Conservation (phyloP, 192 early-diverging fungal species). For the Pilaira anomala region DNA sequence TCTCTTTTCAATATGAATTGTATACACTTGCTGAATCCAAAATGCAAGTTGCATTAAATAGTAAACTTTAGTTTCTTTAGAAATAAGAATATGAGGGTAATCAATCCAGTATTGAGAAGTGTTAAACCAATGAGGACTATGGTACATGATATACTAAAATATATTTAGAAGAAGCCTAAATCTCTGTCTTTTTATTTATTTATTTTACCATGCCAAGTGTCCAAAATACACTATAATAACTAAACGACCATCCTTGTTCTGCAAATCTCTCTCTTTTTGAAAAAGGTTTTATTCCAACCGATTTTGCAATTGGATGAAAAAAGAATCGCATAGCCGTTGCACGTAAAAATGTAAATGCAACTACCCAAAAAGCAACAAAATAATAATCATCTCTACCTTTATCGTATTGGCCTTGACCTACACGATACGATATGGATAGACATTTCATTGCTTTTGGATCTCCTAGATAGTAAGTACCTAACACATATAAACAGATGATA, state of each 20-base stretch:
- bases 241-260: slow-evolving; percentile 70
- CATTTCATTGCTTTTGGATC: slow-evolving; percentile 17
- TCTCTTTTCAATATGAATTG: slow-evolving; percentile 68
- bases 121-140: slow-evolving; percentile 72
- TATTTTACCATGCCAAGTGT: slow-evolving; percentile 57
- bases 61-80: slow-evolving; percentile 61
- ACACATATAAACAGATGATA: neutral
- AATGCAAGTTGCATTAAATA: slow-evolving; percentile 75
- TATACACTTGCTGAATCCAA: slow-evolving; percentile 79
- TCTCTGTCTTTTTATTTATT: neutral
- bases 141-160: slow-evolving; percentile 60
- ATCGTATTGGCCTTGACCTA: slow-evolving; percentile 25
- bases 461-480: slow-evolving; percentile 16
- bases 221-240: slow-evolving; percentile 67
- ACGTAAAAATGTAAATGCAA: slow-evolving; percentile 63
- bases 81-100: slow-evolving; percentile 64
- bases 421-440: slow-evolving; percentile 19
- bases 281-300: slow-evolving; percentile 34
- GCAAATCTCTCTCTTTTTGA: slow-evolving; percentile 55
- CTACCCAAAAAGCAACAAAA: slow-evolving; percentile 64
- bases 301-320: slow-evolving; percentile 43
- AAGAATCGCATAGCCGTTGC: slow-evolving; percentile 53
- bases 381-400: slow-evolving; percentile 57
- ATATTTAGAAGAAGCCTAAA: neutral
- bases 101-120: slow-evolving; percentile 66